phyloP scores from a whole-genome alignment of 148 eudicot genomes.

The Arctostaphylos glauca region DNA sequence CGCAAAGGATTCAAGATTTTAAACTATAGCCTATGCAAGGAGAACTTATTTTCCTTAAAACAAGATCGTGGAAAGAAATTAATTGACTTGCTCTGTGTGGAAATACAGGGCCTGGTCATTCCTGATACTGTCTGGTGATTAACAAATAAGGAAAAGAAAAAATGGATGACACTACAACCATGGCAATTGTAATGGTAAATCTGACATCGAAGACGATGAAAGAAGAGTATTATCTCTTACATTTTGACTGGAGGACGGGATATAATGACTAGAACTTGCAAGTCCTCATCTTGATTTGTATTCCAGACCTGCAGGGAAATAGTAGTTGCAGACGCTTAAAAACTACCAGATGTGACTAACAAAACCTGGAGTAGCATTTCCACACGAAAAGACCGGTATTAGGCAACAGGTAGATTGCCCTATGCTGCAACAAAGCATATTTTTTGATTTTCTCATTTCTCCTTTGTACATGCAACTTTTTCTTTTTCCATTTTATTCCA shows the following conservation, averaged over 20 bases:
- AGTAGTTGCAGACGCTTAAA: slow-evolving; percentile 8
- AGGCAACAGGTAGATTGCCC: neutral
- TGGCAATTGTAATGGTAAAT: neutral
- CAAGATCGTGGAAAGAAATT: no score
- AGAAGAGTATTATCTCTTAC: slow-evolving; percentile 39
- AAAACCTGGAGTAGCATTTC: neutral
- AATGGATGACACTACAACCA: neutral
- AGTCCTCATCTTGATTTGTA: slow-evolving; percentile 57
- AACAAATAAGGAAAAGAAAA: neutral
- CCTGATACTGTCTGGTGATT: neutral
- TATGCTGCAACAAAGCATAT: neutral
- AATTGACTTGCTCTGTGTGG: neutral
- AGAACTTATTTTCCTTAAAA: no score
- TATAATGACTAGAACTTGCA: slow-evolving; percentile 67
- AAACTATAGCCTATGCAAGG: no score
- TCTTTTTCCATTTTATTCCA: neutral
- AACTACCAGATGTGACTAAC: neutral
- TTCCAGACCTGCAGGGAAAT: slow-evolving; percentile 51
- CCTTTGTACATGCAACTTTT: neutral
- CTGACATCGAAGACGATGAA: neutral
- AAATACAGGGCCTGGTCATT: neutral
- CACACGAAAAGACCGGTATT: neutral
- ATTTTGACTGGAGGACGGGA: slow-evolving; percentile 88
- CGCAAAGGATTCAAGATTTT: no score
- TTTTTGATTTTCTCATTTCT: neutral